Conservation (phyloP, 2,329 filamentous ascomycete genomes). For the Chrysosporium queenslandicum region DNA sequence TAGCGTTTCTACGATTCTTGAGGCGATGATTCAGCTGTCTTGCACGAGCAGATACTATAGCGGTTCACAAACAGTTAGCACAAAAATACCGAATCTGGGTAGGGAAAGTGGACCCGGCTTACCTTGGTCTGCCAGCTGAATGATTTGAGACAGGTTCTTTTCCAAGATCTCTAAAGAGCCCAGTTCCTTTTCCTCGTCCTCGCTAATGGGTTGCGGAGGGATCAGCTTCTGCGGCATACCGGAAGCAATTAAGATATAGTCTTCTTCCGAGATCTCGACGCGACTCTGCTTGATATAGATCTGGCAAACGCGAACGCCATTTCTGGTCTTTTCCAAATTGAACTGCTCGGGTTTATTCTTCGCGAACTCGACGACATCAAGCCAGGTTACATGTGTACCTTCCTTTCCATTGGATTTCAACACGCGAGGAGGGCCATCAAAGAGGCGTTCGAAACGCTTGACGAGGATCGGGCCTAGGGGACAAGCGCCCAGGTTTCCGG, state of each 20-base stretch:
- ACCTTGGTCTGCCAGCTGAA: slow-evolving; percentile 71
- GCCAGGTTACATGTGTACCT: slow-evolving; percentile 59
- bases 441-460: slow-evolving; percentile 75
- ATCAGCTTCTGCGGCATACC: slow-evolving; percentile 75
- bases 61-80: slow-evolving; percentile 12
- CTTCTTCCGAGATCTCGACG: slow-evolving; percentile 79
- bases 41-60: slow-evolving; percentile 56
- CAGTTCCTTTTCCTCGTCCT: slow-evolving; percentile 77
- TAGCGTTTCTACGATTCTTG: slow-evolving; percentile 63
- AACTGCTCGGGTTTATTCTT: slow-evolving; percentile 72
- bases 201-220: slow-evolving; percentile 67
- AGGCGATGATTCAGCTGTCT: slow-evolving; percentile 73
- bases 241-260: slow-evolving; percentile 73
- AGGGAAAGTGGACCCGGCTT: not conserved
- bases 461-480: slow-evolving; percentile 72
- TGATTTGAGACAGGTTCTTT: slow-evolving; percentile 63
- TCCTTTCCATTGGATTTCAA: slow-evolving; percentile 54
- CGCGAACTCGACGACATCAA: slow-evolving; percentile 77
- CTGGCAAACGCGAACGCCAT: slow-evolving; percentile 63
- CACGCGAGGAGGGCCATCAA: slow-evolving; percentile 66
- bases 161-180: slow-evolving; percentile 77
- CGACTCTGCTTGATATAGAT: slow-evolving; percentile 72
- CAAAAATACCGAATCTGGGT: slow-evolving; percentile 1
- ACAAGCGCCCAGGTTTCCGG: slow-evolving; percentile 72
- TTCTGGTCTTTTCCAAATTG: slow-evolving; percentile 56